These are phyloP conservation scores for Hypoxylon perforatum DNA, from an alignment of 495 filamentous ascomycete species.

Conservation along the genomic window DNA sequence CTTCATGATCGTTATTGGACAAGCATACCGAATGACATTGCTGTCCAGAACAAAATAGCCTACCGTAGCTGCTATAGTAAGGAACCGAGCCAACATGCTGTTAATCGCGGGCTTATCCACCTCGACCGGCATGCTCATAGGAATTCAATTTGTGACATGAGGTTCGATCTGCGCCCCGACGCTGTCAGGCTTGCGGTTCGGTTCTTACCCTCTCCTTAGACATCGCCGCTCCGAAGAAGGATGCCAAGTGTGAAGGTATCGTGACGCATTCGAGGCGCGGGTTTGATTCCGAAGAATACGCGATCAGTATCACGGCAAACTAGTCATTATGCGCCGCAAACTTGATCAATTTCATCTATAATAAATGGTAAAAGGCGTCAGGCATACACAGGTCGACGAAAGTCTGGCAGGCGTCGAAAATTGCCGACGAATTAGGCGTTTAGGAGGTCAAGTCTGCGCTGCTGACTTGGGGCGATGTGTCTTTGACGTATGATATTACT, in stretches of 20 bases:
- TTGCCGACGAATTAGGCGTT: slow-evolving; percentile 25
- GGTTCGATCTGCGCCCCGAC: slow-evolving; percentile 40
- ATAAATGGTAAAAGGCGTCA: slow-evolving; percentile 4
- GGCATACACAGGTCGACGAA: slow-evolving; percentile 17
- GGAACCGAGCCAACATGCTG: slow-evolving; percentile 15
- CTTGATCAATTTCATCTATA: neutral
- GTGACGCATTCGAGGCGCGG: neutral
- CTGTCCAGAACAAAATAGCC: slow-evolving; percentile 14
- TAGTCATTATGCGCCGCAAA: neutral
- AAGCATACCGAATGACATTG: slow-evolving; percentile 13
- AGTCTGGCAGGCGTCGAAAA: slow-evolving; percentile 23
- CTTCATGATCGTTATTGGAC: slow-evolving; percentile 22
- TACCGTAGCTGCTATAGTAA: slow-evolving; percentile 29
- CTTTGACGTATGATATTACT: slow-evolving; percentile 17
- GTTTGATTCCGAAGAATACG: slow-evolving; percentile 1
- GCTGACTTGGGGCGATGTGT: neutral
- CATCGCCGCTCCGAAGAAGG: slow-evolving; percentile 1
- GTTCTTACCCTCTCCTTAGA: slow-evolving; percentile 5
- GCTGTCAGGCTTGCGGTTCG: slow-evolving; percentile 27
- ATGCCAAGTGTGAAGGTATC: slow-evolving; percentile 22
- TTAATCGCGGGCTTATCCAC: slow-evolving; percentile 10
- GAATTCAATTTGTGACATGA: slow-evolving; percentile 30
- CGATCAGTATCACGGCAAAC: neutral
- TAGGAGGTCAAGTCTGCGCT: slow-evolving; percentile 14
- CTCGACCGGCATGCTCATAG: slow-evolving; percentile 8